Base-by-base conservation (phyloP, 805 yeast genomes). In the Phaffomyces antillensis region DNA sequence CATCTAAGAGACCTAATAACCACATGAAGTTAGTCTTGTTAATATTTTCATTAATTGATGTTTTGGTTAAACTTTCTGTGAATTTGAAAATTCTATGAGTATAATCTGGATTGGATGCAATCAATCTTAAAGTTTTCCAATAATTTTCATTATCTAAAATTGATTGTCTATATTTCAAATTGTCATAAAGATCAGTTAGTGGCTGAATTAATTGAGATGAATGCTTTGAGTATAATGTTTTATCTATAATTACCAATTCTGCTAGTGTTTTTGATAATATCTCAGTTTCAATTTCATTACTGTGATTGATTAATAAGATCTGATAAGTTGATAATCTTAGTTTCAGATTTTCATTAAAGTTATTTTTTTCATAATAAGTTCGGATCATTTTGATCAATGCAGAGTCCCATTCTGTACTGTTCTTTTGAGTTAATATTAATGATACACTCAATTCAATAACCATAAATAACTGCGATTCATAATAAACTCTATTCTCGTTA, bases 1-100 rank as follows among this genome's bases (percentile, higher is more conserved):
- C 95, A 62, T 86, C 95, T 30, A 86, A 61, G 10, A 85, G 62
- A 0, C 91, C 93, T 33, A 86, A 66, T 11, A 85, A 61, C 52
- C 77, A 72, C 76, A 84, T 76, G 53, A 77, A 84, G 52, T 82
- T 84, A 1, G 62, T 59, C 7, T 70, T 66, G 16, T 66, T 68
- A 30, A 82, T 35, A 11, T 36, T 2, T 5, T 34, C 16, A 32
- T 46, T 40, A 30, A 42, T 34, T n/a, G 42, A 45, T 3, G 32
- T 28, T 30, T 57, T 52, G 28, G 74, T 51, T 6, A 78, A 53
- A 2, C 63, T 56, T 35, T 72, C 73, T 40, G 78, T 63, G 52
- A 78, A 80, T 15, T 58, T 59, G 45, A 75, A 75, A 11, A 84
- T 70, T 2, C 60, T 61, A 3, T 47, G 49, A 0, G 83, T 69